These are phyloP conservation scores for Apiosordaria backusii DNA, from an alignment of 495 filamentous ascomycete genomes.

Conservation along the genomic window DNA sequence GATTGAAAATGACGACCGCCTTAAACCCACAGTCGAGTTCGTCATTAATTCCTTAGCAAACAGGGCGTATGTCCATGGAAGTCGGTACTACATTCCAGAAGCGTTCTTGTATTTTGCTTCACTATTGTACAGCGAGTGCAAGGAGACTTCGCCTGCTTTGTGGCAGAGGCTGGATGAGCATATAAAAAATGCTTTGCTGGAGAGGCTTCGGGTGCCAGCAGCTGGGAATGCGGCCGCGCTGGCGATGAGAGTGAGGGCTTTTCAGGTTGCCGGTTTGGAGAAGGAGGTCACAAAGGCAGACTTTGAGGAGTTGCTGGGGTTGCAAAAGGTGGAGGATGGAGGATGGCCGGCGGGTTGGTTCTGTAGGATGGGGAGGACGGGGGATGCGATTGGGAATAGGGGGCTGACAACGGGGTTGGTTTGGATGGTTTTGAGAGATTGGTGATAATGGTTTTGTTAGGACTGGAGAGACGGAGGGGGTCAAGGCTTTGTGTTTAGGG, in stretches of 20 bases:
- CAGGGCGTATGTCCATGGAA: slow-evolving; percentile 18
- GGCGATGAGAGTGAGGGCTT: slow-evolving; percentile 7
- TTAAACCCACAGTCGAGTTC: not conserved
- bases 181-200: not conserved
- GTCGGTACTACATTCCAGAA: slow-evolving; percentile 21
- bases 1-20: not conserved
- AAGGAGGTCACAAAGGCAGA: not conserved
- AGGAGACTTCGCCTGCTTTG: slow-evolving; percentile 1
- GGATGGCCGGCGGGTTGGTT: slow-evolving; percentile 6
- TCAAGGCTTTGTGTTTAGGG: not conserved
- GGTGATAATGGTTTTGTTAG: not conserved
- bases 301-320: not conserved
- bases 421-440: slow-evolving; percentile 8
- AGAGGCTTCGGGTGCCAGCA: not conserved
- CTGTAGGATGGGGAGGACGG: not conserved
- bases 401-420: slow-evolving; percentile 3
- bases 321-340: slow-evolving; percentile 3
- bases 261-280: not conserved
- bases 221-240: not conserved
- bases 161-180: slow-evolving; percentile 3
- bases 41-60: slow-evolving; percentile 6
- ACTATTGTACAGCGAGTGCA: slow-evolving; percentile 17
- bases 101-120: slow-evolving; percentile 23
- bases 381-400: slow-evolving; percentile 1
- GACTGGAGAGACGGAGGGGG: too few relatives aligned